phyloP scores from a whole-genome alignment of 2,329 filamentous ascomycete genomes.

The Drechslerella dactyloides region DNA sequence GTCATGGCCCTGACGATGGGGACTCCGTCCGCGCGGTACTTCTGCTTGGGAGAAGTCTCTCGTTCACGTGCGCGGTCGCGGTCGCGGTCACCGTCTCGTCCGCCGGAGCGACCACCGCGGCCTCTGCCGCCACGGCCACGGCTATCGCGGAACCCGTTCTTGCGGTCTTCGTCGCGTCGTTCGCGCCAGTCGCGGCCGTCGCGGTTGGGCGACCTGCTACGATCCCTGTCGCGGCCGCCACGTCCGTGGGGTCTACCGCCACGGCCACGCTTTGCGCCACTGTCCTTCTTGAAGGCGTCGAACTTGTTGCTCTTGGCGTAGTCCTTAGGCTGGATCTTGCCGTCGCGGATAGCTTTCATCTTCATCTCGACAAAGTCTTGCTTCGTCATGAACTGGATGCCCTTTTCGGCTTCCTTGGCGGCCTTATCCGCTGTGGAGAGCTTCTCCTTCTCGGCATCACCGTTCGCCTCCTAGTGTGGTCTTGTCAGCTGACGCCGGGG shows the following conservation, averaged over 20 bases:
- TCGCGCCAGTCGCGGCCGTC: conserved; percentile 59
- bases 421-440: conserved; percentile 42
- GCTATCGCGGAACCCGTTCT: conserved; percentile 60
- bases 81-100: conserved; percentile 53
- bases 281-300: conserved; percentile 61
- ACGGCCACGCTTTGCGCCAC: conserved; percentile 30
- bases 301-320: conserved; percentile 46
- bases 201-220: conserved; percentile 56
- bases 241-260: background rate
- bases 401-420: conserved; percentile 25
- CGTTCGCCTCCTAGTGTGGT: background rate
- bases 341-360: conserved; percentile 72
- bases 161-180: conserved; percentile 58
- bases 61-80: conserved; percentile 20
- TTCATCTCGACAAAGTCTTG: conserved; percentile 83
- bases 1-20: conserved; percentile 16
- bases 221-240: conserved; percentile 54
- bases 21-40: conserved; percentile 29
- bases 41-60: conserved; percentile 8
- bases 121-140: conserved; percentile 55
- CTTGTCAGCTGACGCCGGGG: background rate
- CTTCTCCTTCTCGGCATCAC: conserved; percentile 21
- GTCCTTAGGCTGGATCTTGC: conserved; percentile 69
- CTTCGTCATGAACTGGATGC: conserved; percentile 72
- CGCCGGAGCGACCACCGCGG: conserved; percentile 54